A percentile compares a stretch with the other conserved stretches of the same genome.
phyloP scores from a whole-genome alignment of 148 eudicot species.

The Vaccinium vitisidaea region DNA sequence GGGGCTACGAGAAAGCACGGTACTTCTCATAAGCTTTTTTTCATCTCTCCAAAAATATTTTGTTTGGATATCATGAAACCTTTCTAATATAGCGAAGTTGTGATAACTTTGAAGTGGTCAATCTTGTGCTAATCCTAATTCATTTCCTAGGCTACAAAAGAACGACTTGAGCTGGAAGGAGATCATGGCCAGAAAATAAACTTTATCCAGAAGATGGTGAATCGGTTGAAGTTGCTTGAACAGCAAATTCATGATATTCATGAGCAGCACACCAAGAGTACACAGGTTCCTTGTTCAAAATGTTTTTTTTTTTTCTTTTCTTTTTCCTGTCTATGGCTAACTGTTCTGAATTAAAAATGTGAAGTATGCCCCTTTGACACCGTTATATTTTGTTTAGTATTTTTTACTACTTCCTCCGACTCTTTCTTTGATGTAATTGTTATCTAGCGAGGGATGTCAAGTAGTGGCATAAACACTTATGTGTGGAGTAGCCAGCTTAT shows the following conservation, averaged over 20 bases:
- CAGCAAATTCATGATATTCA: slow-evolving; percentile 56
- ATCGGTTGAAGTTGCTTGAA: slow-evolving; percentile 43
- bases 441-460: not conserved
- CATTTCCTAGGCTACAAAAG: slow-evolving; percentile 57
- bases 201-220: slow-evolving; percentile 42
- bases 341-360: not conserved
- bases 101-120: not conserved
- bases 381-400: not conserved
- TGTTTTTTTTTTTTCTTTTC: not conserved
- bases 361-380: not conserved
- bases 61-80: not conserved
- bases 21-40: not conserved
- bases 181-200: slow-evolving; percentile 40
- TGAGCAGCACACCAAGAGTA: slow-evolving; percentile 59
- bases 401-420: not conserved
- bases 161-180: slow-evolving; percentile 59
- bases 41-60: not conserved
- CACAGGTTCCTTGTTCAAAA: slow-evolving; percentile 52
- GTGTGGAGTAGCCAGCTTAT: not conserved
- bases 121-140: slow-evolving; percentile 1
- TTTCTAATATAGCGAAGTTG: slow-evolving; percentile 3
- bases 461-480: not conserved
- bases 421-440: not conserved
- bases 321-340: not conserved
- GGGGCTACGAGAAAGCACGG: not conserved